phyloP scores from a whole-genome alignment of 225 moss, liverwort and hornwort species.

The Sphagnum contortum region DNA sequence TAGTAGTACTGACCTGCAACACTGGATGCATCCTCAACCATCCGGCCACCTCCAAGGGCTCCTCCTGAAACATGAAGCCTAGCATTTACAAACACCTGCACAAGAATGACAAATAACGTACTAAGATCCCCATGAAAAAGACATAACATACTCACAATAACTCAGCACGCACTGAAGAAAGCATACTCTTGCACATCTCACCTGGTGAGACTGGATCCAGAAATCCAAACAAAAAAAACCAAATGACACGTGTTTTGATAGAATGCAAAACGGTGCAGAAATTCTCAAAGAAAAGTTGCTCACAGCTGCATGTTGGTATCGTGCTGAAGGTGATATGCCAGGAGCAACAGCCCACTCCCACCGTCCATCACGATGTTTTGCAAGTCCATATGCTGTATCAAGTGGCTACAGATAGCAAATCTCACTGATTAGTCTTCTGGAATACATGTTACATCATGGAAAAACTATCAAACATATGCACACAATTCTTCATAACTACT shows the following conservation, averaged over 20 bases:
- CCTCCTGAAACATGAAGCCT: conserved; percentile 66
- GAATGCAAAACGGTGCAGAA: too few species aligned
- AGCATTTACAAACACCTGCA: conserved; percentile 58
- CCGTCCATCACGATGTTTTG: conserved; percentile 67
- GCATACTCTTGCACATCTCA: background rate
- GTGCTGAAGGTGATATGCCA: conserved; percentile 63
- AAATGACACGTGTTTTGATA: background rate
- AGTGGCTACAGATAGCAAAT: conserved; percentile 36
- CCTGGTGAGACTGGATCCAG: background rate
- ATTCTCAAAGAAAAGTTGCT: conserved; percentile 3
- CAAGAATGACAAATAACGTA: background rate
- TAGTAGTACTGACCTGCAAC: conserved; percentile 38
- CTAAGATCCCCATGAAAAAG: background rate
- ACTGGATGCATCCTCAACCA: conserved; percentile 68
- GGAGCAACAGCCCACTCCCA: conserved; percentile 77
- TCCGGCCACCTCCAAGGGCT: conserved; percentile 65
- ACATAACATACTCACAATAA: background rate
- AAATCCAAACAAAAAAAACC: background rate
- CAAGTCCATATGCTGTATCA: conserved; percentile 60
- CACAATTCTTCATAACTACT: background rate
- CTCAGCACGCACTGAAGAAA: too few species aligned
- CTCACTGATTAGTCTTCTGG: too few species aligned
- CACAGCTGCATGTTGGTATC: conserved; percentile 70
- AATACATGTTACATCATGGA: background rate
- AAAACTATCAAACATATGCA: background rate